Percentiles rank a stretch among this genome's conserved stretches.
These are phyloP conservation scores for Clarireedia monteithiana DNA, from an alignment of 2,329 filamentous ascomycete genomes.

Conservation along the genomic window DNA sequence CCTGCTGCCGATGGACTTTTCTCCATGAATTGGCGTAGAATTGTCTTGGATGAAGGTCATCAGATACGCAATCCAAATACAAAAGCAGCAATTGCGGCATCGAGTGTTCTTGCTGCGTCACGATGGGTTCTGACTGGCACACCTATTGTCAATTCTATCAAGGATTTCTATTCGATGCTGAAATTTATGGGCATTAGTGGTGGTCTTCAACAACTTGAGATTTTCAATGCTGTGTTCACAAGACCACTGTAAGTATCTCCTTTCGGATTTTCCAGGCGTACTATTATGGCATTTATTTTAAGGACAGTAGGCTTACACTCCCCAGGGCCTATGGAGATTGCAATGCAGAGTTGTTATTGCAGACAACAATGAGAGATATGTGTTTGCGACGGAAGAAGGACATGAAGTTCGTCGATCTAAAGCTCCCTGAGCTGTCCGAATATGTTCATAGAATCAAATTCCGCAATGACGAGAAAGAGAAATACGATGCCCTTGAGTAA, in stretches of 20 bases:
- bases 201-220: conserved; percentile 61
- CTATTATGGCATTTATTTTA: not conserved
- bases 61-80: conserved; percentile 71
- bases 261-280: not conserved
- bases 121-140: conserved; percentile 77
- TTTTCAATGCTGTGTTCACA: conserved; percentile 68
- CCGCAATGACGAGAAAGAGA: conserved; percentile 62
- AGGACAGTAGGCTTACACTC: not conserved
- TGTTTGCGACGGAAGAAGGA: conserved; percentile 79
- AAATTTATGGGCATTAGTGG: conserved; percentile 71
- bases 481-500: conserved; percentile 67
- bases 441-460: conserved; percentile 71
- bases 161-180: conserved; percentile 72
- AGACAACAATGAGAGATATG: conserved; percentile 71
- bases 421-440: conserved; percentile 68
- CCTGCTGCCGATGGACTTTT: conserved; percentile 45
- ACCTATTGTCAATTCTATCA: conserved; percentile 75
- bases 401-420: conserved; percentile 80
- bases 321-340: conserved; percentile 41
- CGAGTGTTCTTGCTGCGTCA: conserved; percentile 57
- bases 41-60: conserved; percentile 81
- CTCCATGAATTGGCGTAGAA: conserved; percentile 64
- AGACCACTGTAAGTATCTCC: conserved; percentile 46
- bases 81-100: conserved; percentile 63
- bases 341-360: conserved; percentile 56